Conservation (phyloP, 257 asterid genomes). For the Lantana camara region DNA sequence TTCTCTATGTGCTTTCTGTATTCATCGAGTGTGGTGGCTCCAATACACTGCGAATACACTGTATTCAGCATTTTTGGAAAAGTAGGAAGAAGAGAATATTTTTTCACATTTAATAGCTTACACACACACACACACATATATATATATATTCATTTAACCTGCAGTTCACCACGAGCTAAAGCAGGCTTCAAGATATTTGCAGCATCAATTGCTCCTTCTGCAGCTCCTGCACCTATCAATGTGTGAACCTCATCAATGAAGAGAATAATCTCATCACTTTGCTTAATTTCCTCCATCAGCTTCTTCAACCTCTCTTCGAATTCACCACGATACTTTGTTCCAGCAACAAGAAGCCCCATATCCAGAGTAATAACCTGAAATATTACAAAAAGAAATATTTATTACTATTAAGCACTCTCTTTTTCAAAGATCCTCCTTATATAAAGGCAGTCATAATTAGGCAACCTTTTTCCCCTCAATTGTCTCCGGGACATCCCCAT, state of each 20-base stretch:
- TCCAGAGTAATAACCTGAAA: constrained; percentile 89
- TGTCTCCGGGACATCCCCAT: constrained; percentile 96
- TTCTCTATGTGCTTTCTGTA: constrained; percentile 91
- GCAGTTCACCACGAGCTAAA: constrained; percentile 93
- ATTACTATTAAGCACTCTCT: neutral
- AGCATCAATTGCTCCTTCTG: constrained; percentile 97
- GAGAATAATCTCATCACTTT: constrained; percentile 88
- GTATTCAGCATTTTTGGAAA: neutral
- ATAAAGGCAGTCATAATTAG: constrained; percentile 8
- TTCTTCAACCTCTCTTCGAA: constrained; percentile 95
- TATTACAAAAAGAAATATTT: constrained; percentile 15
- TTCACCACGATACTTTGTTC: constrained; percentile 98
- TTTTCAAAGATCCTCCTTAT: too few relatives aligned
- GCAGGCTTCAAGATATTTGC: constrained; percentile 97
- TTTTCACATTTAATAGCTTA: constrained; percentile 8
- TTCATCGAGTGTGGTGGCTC: constrained; percentile 94
- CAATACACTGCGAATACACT: constrained; percentile 71
- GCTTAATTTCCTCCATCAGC: constrained; percentile 93
- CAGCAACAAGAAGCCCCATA: constrained; percentile 97
- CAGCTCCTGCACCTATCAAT: constrained; percentile 98
- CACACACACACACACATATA: too few relatives aligned
- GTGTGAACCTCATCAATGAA: constrained; percentile 98
- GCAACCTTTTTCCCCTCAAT: constrained; percentile 94
- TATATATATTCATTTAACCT: constrained; percentile 55
- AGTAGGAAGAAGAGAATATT: neutral